Evolutionary conservation across 2,329 filamentous ascomycete genomes (phyloP), one percentile per base, ranked within the genome.

Genomic region (Ophiostoma sp.): DNA sequence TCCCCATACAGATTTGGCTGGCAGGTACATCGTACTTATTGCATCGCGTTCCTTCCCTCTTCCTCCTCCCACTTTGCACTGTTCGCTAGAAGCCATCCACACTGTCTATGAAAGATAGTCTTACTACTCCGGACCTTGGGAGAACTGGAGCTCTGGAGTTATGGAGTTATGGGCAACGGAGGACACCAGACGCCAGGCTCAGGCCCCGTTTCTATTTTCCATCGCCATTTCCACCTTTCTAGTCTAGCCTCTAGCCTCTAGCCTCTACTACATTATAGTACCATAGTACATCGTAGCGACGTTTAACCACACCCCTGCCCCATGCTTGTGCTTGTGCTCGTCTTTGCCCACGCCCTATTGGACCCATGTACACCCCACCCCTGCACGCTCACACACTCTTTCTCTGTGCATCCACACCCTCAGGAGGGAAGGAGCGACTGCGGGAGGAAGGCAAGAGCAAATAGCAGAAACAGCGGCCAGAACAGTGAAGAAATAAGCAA

Each of bases 341-440:
- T 39, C 27, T 15, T 60, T 6, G 23, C 10, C 33, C 68, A 68
- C 65, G 31, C 65, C 69, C 54, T 66, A 66, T 41, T 60, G 60
- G 36, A 39, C 69, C 52, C 44, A 65, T 33, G 54, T 39, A 65
- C 69, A 57, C 69, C 52, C 52, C 57, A 62, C 57, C 57, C 57
- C 57, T 62, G 52, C 52, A 57, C 52, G 23, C 27, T 15, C 57
- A 57, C 52, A 57, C 52, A 27, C 52, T 27, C 52, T 48, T 20
- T 62, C 27, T 33, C 57, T 33, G 57, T 62, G 57, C 27, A 62
- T 17, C 57, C 57, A 62, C 57, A 33, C 57, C 23, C 57, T 33
- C n/a, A 62, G 23, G 57, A 33, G 27, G 57, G 57, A 62, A 33
- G 27, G 57, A 62, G 57, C 23, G 15, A 62, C 11, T 62, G 52